Evolutionary conservation across 768 basidiomycete species (phyloP), one percentile per base, ranked within the genome.

Genomic region (Lactifluus subvellereus): DNA sequence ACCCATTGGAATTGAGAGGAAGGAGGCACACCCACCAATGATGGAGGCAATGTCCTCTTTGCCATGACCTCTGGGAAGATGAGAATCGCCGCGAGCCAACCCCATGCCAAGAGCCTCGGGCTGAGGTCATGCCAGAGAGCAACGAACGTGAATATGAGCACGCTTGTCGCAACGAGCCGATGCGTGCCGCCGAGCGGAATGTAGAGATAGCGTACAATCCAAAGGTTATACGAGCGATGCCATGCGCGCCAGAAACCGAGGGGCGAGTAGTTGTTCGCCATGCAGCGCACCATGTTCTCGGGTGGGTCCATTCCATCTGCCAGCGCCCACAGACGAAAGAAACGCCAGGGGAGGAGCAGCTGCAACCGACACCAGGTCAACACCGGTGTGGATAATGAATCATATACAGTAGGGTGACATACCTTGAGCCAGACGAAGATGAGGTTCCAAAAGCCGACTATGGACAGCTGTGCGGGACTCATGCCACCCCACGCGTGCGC

Each of bases 231-330:
- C 66, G 89, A 92, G 8, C 97, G 80, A 72, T 98, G 96, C 97
- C 96, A 98, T 66, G 87, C 88, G 66, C 94, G 76, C 97, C 97
- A 98, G 74, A 99, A 98, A 0, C 94, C 94, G 10, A 87, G 73
- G 0, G 86, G 83, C 0, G 95, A 97, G 72, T 98, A 98, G 73
- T 98, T 98, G 73, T 98, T 99, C 22, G 86, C 90, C 86, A 98
- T 89, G 71, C 97, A 98, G n/a, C 97, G 83, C 13, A 99, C 82
- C 97, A 98, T 97, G 74, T 99, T 99, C 74, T 99, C 97, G 0
- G 96, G 97, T 0, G 94, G 89, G 69, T 97, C 92, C 38, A 98
- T 82, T 0, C 91, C 91, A 69, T 94, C 91, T 6, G 84, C 72
- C 22, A 98, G 77, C 2, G 95, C 88, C 94, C 95, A 98, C 20